Percentiles rank a stretch among this genome's conserved stretches.
These are phyloP conservation scores for Strigomonas culicis DNA, from an alignment of 208 protist genomes.

Conservation along the genomic window DNA sequence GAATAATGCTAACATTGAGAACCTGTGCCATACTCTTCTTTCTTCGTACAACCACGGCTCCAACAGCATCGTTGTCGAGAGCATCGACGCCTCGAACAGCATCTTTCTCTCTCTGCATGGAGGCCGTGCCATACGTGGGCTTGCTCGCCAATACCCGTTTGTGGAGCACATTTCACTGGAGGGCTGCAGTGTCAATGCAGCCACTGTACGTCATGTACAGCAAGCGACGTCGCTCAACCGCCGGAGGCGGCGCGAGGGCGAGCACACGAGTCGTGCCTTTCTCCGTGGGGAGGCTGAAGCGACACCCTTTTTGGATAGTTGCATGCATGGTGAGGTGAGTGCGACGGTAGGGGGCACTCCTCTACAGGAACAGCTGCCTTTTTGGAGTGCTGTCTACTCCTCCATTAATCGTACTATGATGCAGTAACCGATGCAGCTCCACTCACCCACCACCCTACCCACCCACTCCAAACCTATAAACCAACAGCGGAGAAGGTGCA, in stretches of 20 bases:
- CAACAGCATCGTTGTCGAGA: constrained; percentile 16
- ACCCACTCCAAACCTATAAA: not conserved
- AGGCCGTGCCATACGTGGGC: constrained; percentile 31
- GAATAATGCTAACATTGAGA: constrained; percentile 26
- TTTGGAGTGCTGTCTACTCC: no score
- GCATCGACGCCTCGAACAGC: constrained; percentile 19
- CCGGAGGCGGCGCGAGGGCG: not conserved
- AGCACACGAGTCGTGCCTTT: no score
- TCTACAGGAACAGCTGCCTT: no score
- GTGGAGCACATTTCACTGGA: constrained; percentile 27
- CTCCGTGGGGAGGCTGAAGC: no score
- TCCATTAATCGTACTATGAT: no score
- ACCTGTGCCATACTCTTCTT: constrained; percentile 10
- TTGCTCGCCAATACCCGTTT: constrained; percentile 31
- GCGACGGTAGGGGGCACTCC: no score
- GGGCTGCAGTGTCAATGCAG: constrained; percentile 39
- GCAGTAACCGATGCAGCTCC: no score
- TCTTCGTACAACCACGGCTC: constrained; percentile 17
- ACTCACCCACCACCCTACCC: no score
- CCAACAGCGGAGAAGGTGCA: no score
- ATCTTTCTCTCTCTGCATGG: constrained; percentile 26
- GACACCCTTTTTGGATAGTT: not conserved
- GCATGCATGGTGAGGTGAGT: not conserved
- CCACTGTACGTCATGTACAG: constrained; percentile 26
- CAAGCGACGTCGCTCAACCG: constrained; percentile 23